Conservation (phyloP, 345 rosid species). For the Brassica carinata region DNA sequence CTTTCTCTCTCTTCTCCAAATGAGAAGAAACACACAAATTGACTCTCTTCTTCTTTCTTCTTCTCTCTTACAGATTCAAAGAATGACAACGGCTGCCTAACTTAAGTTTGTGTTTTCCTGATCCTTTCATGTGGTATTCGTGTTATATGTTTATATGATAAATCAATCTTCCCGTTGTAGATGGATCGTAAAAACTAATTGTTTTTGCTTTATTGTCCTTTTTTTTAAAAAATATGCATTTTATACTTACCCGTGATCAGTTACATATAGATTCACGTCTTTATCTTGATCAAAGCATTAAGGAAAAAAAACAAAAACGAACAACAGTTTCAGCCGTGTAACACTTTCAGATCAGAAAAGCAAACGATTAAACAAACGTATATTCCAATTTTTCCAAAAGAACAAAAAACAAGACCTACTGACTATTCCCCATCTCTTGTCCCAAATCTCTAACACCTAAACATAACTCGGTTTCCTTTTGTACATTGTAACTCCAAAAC, state of each 20-base stretch:
- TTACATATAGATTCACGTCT: neutral
- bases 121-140: slow-evolving; percentile 4
- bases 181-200: neutral
- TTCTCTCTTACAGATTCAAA: slow-evolving; percentile 17
- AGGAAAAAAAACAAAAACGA: neutral
- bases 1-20: slow-evolving; percentile 32
- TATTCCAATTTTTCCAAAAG: slow-evolving; percentile 10
- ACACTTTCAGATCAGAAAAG: slow-evolving; percentile 4
- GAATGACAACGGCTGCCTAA: slow-evolving; percentile 16
- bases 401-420: slow-evolving; percentile 26
- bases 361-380: slow-evolving; percentile 36
- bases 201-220: slow-evolving; percentile 1
- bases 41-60: slow-evolving; percentile 16
- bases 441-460: slow-evolving; percentile 37
- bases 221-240: neutral
- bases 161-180: slow-evolving; percentile 25
- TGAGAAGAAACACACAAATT: slow-evolving; percentile 7
- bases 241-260: slow-evolving; percentile 1
- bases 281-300: neutral
- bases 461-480: slow-evolving; percentile 28
- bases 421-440: slow-evolving; percentile 16
- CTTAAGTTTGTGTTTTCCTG: neutral
- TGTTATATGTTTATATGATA: neutral
- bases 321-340: neutral
- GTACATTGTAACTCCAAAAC: slow-evolving; percentile 32